These are phyloP conservation scores for Sugiyamaella xylanicola DNA, from an alignment of 1,139 yeast genomes.

Conservation along the genomic window DNA sequence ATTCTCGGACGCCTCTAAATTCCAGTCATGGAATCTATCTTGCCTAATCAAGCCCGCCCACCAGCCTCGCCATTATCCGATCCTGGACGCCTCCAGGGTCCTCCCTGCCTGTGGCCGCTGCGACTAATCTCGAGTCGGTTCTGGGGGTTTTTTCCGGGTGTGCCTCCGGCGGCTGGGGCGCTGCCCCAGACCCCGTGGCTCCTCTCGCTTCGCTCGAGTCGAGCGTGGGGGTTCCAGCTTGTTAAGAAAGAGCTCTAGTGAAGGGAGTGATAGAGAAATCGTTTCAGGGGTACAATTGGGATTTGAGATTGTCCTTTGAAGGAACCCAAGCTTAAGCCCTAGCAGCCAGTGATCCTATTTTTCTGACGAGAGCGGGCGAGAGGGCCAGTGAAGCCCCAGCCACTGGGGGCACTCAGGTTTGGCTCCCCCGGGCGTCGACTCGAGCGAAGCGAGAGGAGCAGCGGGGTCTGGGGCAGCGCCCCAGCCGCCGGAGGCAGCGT, in stretches of 20 bases:
- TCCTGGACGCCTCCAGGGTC: neutral
- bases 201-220: neutral
- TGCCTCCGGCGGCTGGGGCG: constrained; percentile 9
- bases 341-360: too few relatives aligned
- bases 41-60: constrained; percentile 3
- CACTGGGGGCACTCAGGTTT: neutral
- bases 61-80: constrained; percentile 16
- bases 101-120: neutral
- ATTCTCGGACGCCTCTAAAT: constrained; percentile 1
- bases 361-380: too few relatives aligned
- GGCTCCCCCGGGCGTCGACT: too few relatives aligned
- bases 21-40: constrained; percentile 10
- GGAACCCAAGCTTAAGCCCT: too few relatives aligned
- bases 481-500: too few relatives aligned
- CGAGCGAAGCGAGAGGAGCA: too few relatives aligned
- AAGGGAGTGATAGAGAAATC: too few relatives aligned
- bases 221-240: neutral
- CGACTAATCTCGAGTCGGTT: too few relatives aligned
- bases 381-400: neutral
- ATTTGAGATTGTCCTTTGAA: too few relatives aligned
- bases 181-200: neutral
- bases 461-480: too few relatives aligned
- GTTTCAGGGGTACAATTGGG: too few relatives aligned
- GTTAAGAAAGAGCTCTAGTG: too few relatives aligned
- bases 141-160: constrained; percentile 1